Percentiles rank a stretch among this genome's conserved stretches.
These are phyloP conservation scores for Didymella pinodella DNA, from an alignment of 2,329 filamentous ascomycete genomes.

Conservation along the genomic window DNA sequence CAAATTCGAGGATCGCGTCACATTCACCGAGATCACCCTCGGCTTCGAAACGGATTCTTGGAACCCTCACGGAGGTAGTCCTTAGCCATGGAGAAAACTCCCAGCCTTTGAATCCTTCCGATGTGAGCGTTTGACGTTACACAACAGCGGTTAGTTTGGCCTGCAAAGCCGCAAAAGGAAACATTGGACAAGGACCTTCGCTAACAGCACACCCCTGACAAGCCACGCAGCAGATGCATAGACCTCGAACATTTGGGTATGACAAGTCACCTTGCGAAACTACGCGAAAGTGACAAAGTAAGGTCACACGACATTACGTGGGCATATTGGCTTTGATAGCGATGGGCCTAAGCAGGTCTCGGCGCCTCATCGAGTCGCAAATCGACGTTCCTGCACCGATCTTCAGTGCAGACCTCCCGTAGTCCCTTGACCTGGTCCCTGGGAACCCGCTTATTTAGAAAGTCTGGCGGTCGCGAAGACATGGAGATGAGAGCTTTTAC, in stretches of 20 bases:
- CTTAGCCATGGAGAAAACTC: neutral
- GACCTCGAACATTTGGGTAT: conserved; percentile 3
- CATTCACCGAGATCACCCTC: neutral
- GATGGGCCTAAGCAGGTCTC: neutral
- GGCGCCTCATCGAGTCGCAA: neutral
- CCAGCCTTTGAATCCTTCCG: neutral
- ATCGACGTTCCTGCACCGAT: neutral
- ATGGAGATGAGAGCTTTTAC: neutral
- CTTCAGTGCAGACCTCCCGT: neutral
- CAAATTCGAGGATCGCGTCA: neutral
- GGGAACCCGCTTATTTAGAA: neutral
- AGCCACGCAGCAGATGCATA: neutral
- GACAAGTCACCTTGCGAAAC: conserved; percentile 19
- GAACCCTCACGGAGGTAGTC: neutral
- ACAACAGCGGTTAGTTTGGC: conserved; percentile 6
- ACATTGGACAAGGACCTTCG: conserved; percentile 7
- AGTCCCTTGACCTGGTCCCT: neutral
- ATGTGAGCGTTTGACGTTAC: neutral
- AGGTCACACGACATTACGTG: conserved; percentile 11
- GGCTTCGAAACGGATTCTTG: neutral
- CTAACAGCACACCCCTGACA: conserved; percentile 4
- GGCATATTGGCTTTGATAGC: neutral
- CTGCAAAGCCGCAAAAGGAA: conserved; percentile 14
- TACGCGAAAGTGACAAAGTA: conserved; percentile 10
- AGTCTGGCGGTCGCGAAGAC: neutral